phyloP scores from a whole-genome alignment of 805 yeast genomes.

The Myxozyma vanderwaltii region DNA sequence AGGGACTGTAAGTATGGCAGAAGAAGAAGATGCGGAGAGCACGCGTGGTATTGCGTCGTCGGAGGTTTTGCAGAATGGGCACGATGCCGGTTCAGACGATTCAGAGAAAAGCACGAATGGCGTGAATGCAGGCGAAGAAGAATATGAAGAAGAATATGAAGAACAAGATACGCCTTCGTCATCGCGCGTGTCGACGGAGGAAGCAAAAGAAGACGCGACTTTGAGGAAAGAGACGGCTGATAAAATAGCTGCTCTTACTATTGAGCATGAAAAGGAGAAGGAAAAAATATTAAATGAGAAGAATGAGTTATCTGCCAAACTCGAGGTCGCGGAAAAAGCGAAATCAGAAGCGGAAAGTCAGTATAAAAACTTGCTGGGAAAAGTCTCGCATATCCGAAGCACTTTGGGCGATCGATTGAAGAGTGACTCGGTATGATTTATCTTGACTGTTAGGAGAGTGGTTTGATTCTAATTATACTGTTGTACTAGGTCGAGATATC shows the following conservation, averaged over 20 bases:
- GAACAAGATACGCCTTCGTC: constrained; percentile 4
- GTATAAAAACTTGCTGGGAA: constrained; percentile 45
- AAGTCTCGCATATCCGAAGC: constrained; percentile 43
- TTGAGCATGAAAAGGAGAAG: constrained; percentile 7
- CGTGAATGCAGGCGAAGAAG: not conserved
- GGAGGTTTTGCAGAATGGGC: not conserved
- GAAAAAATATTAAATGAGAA: not conserved
- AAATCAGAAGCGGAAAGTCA: constrained; percentile 48
- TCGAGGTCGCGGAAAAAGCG: constrained; percentile 56
- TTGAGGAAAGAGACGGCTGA: not conserved
- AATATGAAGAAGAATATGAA: constrained; percentile 9
- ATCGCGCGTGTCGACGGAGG: not conserved
- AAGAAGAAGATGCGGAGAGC: constrained; percentile 2
- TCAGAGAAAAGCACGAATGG: constrained; percentile 8
- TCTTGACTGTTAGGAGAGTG: not conserved
- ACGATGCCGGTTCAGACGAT: constrained; percentile 1
- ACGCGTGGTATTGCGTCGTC: not conserved
- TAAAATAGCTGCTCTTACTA: constrained; percentile 4
- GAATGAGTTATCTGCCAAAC: constrained; percentile 56
- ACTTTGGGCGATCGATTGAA: constrained; percentile 50
- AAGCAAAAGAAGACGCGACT: not conserved
- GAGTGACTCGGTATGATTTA: constrained; percentile 41
- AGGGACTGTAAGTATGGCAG: constrained; percentile 1
- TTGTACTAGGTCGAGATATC: constrained; percentile 31
- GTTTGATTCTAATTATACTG: not conserved